A percentile compares a stretch with the other conserved stretches of the same genome.
Conservation (phyloP, 2,329 filamentous ascomycete genomes). For the Alternaria alternata region DNA sequence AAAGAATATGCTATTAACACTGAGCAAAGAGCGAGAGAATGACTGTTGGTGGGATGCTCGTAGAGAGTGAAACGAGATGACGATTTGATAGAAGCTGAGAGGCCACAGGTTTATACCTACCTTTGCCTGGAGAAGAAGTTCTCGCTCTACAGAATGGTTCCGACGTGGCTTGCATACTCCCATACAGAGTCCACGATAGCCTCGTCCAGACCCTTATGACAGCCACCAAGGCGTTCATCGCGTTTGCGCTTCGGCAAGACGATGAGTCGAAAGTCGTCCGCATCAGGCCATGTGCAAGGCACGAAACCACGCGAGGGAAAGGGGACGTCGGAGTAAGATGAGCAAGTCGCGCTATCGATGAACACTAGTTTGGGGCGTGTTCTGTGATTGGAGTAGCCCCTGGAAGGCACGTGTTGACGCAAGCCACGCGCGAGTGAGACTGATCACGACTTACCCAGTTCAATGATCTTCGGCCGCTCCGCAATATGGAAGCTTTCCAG, state of each 20-base stretch:
- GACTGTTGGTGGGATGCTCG: background rate
- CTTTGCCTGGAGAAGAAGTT: background rate
- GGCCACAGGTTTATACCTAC: background rate
- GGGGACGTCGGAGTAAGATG: background rate
- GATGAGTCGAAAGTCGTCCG: background rate
- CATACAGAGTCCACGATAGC: background rate
- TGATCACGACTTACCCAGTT: background rate
- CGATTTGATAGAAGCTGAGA: background rate
- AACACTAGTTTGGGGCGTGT: too few relatives aligned
- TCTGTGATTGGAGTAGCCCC: background rate
- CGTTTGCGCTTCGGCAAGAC: accelerated
- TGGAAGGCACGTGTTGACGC: background rate
- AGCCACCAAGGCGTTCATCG: background rate
- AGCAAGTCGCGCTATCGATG: background rate
- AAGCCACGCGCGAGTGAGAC: background rate
- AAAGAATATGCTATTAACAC: background rate
- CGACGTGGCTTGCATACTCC: background rate
- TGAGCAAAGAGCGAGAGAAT: background rate
- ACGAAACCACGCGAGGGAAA: background rate
- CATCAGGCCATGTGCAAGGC: background rate
- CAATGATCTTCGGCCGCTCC: background rate
- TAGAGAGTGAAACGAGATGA: background rate
- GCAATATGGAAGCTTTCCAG: background rate
- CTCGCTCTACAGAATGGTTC: accelerated
- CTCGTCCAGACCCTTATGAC: background rate